Base-by-base conservation (phyloP, 257 asterid species). In the Ocimum tenuiflorum region DNA sequence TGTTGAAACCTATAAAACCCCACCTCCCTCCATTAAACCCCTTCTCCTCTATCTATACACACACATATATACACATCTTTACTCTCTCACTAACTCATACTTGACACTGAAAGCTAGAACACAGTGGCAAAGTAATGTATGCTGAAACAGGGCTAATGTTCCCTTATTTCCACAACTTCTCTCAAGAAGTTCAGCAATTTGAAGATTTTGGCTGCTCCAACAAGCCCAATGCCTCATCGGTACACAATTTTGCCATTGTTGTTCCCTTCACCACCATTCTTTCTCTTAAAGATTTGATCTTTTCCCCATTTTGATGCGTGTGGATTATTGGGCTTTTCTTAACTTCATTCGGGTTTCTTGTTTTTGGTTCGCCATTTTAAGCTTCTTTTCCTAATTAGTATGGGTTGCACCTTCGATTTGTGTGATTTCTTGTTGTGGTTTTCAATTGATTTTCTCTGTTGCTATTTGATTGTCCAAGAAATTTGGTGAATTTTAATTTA, bases 111-210 rank as follows among this genome's bases (percentile, higher is more conserved):
- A 77, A 64, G 18, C n/a, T 15, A 24, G 66, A 58, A 41, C n/a
- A 56, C 8, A 41, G 29, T 41, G 29, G 67, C 7, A 48, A 75
- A 67, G 19, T 67, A 52, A 88, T 91, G 97, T 88, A 82, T 80
- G 88, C 96, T 7, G 92, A 84, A 66, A 79, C 87, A 18, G 95
- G 80, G 75, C 61, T 81, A 67, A 78, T 77, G 84, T 81, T 65
- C 60, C 91, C 95, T 24, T 91, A 86, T 60, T 83, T 79, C 71
- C 91, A 85, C 20, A 79, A 60, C 75, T 80, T 78, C 79, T 41
- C 86, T 63, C 91, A 77, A 59, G 86, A 83, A 72, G 31, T 76
- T 73, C 97, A 84, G 67, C 91, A 78, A 8, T 63, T 78, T 73
- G 89, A 86, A 23, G 96, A 81, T 3, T 81, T 81, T 66, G 78